phyloP scores from a whole-genome alignment of 2,329 filamentous ascomycete genomes.

The Setomelanomma holmii region DNA sequence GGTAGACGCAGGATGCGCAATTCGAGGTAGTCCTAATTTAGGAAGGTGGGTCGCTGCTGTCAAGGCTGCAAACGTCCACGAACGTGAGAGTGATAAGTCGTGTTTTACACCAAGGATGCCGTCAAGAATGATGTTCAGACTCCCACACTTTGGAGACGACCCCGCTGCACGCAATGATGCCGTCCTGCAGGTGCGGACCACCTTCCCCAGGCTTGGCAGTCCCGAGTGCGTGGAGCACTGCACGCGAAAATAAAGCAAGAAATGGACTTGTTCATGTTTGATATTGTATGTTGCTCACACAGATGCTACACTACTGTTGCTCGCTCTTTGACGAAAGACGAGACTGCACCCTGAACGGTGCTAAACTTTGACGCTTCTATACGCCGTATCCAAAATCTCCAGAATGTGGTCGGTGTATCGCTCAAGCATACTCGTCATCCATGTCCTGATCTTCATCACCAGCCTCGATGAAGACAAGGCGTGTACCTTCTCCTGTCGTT shows the following conservation, averaged over 20 bases:
- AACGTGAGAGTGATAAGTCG: no score
- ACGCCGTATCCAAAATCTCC: constrained; percentile 31
- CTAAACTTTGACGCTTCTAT: constrained; percentile 32
- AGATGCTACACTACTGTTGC: not conserved
- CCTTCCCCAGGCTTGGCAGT: constrained; percentile 14
- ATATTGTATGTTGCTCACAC: no score
- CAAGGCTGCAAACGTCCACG: not conserved
- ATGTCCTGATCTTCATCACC: constrained; percentile 56
- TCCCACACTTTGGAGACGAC: constrained; percentile 21
- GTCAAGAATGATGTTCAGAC: not conserved
- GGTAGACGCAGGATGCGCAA: constrained; percentile 17
- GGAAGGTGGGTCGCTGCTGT: constrained; percentile 32
- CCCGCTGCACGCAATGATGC: constrained; percentile 20
- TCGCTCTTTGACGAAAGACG: not conserved
- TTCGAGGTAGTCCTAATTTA: constrained; percentile 33
- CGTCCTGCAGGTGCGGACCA: constrained; percentile 10
- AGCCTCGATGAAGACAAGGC: constrained; percentile 62
- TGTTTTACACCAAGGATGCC: no score
- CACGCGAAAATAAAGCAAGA: not conserved
- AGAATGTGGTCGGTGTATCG: constrained; percentile 12
- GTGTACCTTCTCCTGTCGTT: constrained; percentile 61
- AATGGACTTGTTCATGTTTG: no score
- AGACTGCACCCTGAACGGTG: constrained; percentile 8
- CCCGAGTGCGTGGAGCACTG: not conserved
- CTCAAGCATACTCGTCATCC: constrained; percentile 47